Conservation (phyloP, 2,329 filamentous ascomycete species). For the Botrytis byssoidea region DNA sequence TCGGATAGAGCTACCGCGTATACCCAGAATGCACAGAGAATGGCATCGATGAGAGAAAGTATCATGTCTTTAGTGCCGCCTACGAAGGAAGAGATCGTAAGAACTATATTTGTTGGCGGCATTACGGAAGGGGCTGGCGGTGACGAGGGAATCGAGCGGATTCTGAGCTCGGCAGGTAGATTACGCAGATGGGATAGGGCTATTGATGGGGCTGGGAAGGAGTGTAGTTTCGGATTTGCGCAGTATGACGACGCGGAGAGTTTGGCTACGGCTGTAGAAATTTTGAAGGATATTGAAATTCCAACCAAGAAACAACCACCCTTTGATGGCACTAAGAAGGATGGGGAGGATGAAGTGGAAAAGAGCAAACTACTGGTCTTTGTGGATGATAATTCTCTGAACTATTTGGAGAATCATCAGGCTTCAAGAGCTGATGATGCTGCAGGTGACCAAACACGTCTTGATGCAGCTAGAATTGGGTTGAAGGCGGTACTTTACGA, state of each 20-base stretch:
- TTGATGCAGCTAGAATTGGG: slow-evolving; percentile 66
- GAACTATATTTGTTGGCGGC: slow-evolving; percentile 86
- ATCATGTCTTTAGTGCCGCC: slow-evolving; percentile 75
- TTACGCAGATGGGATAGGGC: slow-evolving; percentile 83
- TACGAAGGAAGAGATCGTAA: slow-evolving; percentile 83
- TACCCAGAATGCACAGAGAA: slow-evolving; percentile 59
- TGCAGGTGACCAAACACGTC: slow-evolving; percentile 61
- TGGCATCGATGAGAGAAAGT: slow-evolving; percentile 63
- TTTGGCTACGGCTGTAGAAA: slow-evolving; percentile 78
- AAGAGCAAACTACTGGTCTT: slow-evolving; percentile 70
- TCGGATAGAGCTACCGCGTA: background rate
- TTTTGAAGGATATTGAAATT: slow-evolving; percentile 78
- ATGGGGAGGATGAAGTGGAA: slow-evolving; percentile 48
- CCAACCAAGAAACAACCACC: slow-evolving; percentile 72
- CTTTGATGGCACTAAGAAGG: slow-evolving; percentile 45
- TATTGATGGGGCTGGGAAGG: slow-evolving; percentile 72
- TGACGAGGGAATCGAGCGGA: slow-evolving; percentile 74
- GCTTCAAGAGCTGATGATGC: slow-evolving; percentile 62
- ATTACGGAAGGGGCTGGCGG: slow-evolving; percentile 76
- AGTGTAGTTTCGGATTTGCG: slow-evolving; percentile 88
- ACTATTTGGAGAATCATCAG: slow-evolving; percentile 82
- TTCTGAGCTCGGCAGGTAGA: slow-evolving; percentile 74
- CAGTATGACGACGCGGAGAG: slow-evolving; percentile 92
- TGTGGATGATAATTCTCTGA: slow-evolving; percentile 78
- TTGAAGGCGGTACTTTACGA: slow-evolving; percentile 68